Conservation (phyloP, 2,329 filamentous ascomycete species). For the Ceratocystis destructans region DNA sequence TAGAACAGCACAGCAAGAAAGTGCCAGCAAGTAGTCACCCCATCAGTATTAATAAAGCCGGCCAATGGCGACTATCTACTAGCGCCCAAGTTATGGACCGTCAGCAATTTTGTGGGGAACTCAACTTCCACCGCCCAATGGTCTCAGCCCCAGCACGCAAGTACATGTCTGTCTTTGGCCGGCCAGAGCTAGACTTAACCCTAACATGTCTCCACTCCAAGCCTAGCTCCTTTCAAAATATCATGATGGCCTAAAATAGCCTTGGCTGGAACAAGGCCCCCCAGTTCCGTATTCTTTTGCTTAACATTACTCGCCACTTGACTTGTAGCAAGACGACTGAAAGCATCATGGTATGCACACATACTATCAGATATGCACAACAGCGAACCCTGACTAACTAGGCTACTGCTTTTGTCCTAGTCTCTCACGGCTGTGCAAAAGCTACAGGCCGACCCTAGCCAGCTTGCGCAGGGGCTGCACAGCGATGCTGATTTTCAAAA, state of each 20-base stretch:
- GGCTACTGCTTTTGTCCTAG: not conserved
- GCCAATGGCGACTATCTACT: not conserved
- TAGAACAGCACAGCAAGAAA: not conserved
- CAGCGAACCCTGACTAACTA: not conserved
- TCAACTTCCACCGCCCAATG: not conserved
- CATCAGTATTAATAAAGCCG: not conserved
- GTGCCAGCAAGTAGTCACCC: not conserved
- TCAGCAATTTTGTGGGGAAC: slow-evolving; percentile 1
- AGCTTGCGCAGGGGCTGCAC: slow-evolving; percentile 17
- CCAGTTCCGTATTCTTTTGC: not conserved
- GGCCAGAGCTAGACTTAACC: too few species aligned
- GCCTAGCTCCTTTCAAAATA: not conserved
- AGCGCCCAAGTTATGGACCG: not conserved
- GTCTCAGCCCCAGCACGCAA: not conserved
- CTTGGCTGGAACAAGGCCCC: not conserved
- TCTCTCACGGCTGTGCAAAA: slow-evolving; percentile 11
- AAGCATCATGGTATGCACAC: not conserved
- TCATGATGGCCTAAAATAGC: not conserved
- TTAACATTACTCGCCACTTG: not conserved
- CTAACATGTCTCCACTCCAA: not conserved
- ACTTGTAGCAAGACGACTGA: not conserved
- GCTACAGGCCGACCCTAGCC: slow-evolving; percentile 17
- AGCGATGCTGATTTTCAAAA: slow-evolving; percentile 20
- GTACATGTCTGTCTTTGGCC: too few species aligned
- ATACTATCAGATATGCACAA: not conserved